Evolutionary conservation across 2,329 filamentous ascomycete species (phyloP), one percentile per base, ranked within the genome.

Genomic region (Colletotrichum cuscutae): DNA sequence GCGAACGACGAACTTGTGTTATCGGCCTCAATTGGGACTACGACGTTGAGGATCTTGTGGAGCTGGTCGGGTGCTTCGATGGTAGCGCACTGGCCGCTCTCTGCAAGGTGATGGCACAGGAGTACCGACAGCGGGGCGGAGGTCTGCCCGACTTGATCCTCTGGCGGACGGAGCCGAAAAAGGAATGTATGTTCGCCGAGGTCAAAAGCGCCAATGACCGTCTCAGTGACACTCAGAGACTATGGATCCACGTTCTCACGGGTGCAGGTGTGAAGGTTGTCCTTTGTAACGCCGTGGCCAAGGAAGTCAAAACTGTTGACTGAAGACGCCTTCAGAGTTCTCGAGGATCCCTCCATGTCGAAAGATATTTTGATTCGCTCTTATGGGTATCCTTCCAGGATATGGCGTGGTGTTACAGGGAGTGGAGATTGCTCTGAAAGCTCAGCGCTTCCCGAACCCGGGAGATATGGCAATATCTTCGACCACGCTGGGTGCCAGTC

Each of bases 211-310:
- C 91, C 80, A 98, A 98, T 82, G 97, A 99, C 86, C 91, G 95
- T 52, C 85, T 99, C 78, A 98, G 96, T 82, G 97, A 99, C 85
- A 97, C 95, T 22, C 97, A 99, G 84, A 87, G 97, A 77, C 88
- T 99, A 76, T 99, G 97, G 97, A 98, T 98, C 78, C 94, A 98
- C 86, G 95, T 98, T 8, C 87, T 99, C 65, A 93, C 92, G 8
- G 92, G 93, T 1, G 95, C 95, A 1, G 96, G 97, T 2, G 89
- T 98, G 52, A 90, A 88, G 76, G 96, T 98, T 32, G 95, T 97
- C 77, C 86, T 98, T 75, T 97, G 89, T 79, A 89, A 91, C 80
- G 90, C 89, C 13, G 82, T 89, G 49, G 89, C 89, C 52, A 87
- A 81, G 75, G 86, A 90, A 77, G 84, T 89, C 32, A 83, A 83